These are phyloP conservation scores for Paecilomyces sp. DNA, from an alignment of 2,329 filamentous ascomycete genomes.

Conservation along the genomic window DNA sequence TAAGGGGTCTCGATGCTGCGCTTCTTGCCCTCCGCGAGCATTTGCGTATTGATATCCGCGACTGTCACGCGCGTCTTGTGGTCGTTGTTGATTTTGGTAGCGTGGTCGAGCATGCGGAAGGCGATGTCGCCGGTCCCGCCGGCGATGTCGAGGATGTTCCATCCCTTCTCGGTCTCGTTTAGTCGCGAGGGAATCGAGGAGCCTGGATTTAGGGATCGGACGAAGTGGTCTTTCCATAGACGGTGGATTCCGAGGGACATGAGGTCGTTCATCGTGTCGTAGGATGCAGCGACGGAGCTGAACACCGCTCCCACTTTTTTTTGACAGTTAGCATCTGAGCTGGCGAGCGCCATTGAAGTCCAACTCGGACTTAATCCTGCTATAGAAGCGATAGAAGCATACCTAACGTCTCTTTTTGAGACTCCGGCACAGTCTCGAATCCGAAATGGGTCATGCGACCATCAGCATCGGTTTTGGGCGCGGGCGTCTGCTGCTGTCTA, in stretches of 20 bases:
- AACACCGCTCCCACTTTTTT: constrained; percentile 73
- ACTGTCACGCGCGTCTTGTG: constrained; percentile 77
- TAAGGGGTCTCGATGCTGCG: constrained; percentile 61
- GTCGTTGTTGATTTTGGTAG: constrained; percentile 73
- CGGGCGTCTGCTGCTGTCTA: constrained; percentile 28
- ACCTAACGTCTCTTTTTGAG: constrained; percentile 66
- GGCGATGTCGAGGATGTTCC: constrained; percentile 87
- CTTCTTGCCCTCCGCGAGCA: constrained; percentile 83
- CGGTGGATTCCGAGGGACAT: constrained; percentile 98
- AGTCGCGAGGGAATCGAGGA: constrained; percentile 36
- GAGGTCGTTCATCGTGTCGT: constrained; percentile 98
- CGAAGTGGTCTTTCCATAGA: constrained; percentile 96
- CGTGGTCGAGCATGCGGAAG: constrained; percentile 88
- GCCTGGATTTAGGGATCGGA: constrained; percentile 82
- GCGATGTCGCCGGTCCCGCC: constrained; percentile 97
- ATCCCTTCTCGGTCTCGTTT: constrained; percentile 38
- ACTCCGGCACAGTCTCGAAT: constrained; percentile 75
- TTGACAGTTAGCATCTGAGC: constrained; percentile 1
- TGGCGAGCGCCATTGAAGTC: neutral
- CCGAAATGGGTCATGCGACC: constrained; percentile 79
- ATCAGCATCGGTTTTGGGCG: constrained; percentile 30
- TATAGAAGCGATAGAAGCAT: constrained; percentile 7
- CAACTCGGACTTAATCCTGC: neutral
- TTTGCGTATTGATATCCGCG: constrained; percentile 91
- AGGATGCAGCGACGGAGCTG: constrained; percentile 86